phyloP scores from a whole-genome alignment of 2,329 filamentous ascomycete genomes.

The Plectosphaerella sp. region DNA sequence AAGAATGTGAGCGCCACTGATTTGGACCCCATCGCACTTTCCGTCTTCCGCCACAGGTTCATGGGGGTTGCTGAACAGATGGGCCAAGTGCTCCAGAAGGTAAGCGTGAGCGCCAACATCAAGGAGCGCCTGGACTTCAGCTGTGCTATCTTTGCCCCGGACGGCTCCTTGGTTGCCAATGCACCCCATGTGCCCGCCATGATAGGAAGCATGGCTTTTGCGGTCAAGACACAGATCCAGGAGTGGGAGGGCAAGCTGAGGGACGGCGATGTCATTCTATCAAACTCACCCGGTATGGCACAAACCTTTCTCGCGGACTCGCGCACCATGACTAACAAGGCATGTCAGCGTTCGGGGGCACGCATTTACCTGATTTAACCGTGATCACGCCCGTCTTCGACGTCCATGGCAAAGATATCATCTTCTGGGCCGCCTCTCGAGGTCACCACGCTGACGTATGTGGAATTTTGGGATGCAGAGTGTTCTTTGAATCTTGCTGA shows the following conservation, averaged over 20 bases:
- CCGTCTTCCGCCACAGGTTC: constrained; percentile 75
- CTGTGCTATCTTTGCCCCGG: constrained; percentile 72
- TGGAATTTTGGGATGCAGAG: too few species aligned
- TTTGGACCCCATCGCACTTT: constrained; percentile 69
- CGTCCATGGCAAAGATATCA: constrained; percentile 31
- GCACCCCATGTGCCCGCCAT: constrained; percentile 74
- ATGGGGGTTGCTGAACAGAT: constrained; percentile 85
- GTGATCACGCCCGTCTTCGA: constrained; percentile 30
- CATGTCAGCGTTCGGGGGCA: constrained; percentile 25
- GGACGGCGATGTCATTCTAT: constrained; percentile 29
- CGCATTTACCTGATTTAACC: constrained; percentile 33
- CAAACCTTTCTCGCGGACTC: too few species aligned
- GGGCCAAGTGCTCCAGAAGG: constrained; percentile 76
- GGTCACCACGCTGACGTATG: constrained; percentile 67
- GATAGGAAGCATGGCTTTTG: constrained; percentile 75
- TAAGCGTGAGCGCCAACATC: constrained; percentile 72
- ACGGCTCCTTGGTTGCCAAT: constrained; percentile 70
- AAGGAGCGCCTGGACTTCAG: constrained; percentile 80
- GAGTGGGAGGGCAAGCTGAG: constrained; percentile 46
- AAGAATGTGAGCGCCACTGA: constrained; percentile 9
- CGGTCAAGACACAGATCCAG: constrained; percentile 62
- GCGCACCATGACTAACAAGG: constrained; percentile 5
- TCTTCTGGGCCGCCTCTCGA: constrained; percentile 56
- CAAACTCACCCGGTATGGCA: constrained; percentile 18
- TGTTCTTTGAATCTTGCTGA: not conserved